Evolutionary conservation across 495 filamentous ascomycete genomes (phyloP), one percentile per base, ranked within the genome.

Genomic region (Lepidopterella palustris): DNA sequence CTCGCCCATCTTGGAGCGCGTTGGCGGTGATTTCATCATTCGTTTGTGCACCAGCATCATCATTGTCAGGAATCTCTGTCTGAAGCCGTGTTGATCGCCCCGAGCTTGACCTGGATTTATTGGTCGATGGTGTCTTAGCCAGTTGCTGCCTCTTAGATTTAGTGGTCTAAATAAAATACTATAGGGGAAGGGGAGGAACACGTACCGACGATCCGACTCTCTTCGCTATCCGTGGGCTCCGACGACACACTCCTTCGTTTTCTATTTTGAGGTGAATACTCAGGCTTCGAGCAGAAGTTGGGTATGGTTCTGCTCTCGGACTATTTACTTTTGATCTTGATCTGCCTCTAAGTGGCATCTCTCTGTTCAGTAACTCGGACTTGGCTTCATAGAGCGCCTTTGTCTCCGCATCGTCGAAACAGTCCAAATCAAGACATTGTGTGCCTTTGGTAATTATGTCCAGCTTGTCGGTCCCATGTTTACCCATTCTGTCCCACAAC

Each of bases 201-300:
- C 42, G 21, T 47, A 47, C 42, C 42, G 42, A 23, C 18, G 21
- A 23, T 47, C 42, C 21, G 42, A 47, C 42, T 47, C 42, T 47
- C 42, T 47, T 35, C 31, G 31, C 31, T 35, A 35, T 35, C 31
- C 31, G 31, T 35, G 31, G 31, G 31, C 31, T 35, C 31, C 31
- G 42, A 47, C 42, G 42, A 47, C 18, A 15, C 13, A 20, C 42
- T 47, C 42, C 42, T 47, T 47, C 42, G 13, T 47, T 23, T 47
- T 47, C 42, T 15, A 47, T 47, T 47, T 23, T 47, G 42, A 20
- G 42, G 42, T 47, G 42, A 47, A 47, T 47, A 47, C 42, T 47
- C 42, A 8, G 42, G 11, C 42, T 47, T 47, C 42, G 42, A 47
- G 42, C 42, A 47, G 13, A 15, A 23, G 21, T 20, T 5, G 6